Evolutionary conservation across 164 flowering plant genomes (phyloP).

Genomic region (Annona squamosa): DNA sequence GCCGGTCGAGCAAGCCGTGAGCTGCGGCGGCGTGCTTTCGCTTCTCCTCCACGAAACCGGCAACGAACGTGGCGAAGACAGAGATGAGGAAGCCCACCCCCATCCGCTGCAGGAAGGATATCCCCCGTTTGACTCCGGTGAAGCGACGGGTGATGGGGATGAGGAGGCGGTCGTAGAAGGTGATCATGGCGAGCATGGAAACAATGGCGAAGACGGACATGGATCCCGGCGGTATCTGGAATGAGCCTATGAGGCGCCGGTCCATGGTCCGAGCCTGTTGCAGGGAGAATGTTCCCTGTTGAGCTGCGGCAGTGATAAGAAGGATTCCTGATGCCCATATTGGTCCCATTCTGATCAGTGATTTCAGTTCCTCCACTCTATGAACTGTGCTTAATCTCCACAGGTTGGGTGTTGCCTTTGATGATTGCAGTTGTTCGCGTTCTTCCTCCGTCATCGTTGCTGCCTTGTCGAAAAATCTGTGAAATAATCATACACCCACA

Average conservation of each 20-base stretch:
- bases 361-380: slow-evolving; percentile 75
- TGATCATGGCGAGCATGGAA: slow-evolving; percentile 56
- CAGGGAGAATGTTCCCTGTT: slow-evolving; percentile 67
- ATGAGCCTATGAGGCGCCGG: slow-evolving; percentile 45
- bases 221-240: slow-evolving; percentile 74
- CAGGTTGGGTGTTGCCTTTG: slow-evolving; percentile 31
- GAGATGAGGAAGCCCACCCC: slow-evolving; percentile 67
- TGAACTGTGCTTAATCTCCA: slow-evolving; percentile 75
- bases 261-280: slow-evolving; percentile 74
- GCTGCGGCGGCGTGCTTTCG: slow-evolving; percentile 42
- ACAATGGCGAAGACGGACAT: slow-evolving; percentile 63
- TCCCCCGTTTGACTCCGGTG: slow-evolving; percentile 76
- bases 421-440: slow-evolving; percentile 8
- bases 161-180: slow-evolving; percentile 59
- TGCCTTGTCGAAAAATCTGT: slow-evolving; percentile 74
- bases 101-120: slow-evolving; percentile 66
- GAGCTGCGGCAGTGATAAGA: slow-evolving; percentile 63
- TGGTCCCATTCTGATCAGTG: slow-evolving; percentile 70
- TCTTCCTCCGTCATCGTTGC: slow-evolving; percentile 60
- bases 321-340: slow-evolving; percentile 83
- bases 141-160: slow-evolving; percentile 41
- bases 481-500: neutral
- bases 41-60: slow-evolving; percentile 59
- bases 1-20: slow-evolving; percentile 30
- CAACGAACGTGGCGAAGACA: slow-evolving; percentile 50